These are phyloP conservation scores for Oenanthe sinensis DNA, from an alignment of 129 eudicot genomes.

Conservation along the genomic window DNA sequence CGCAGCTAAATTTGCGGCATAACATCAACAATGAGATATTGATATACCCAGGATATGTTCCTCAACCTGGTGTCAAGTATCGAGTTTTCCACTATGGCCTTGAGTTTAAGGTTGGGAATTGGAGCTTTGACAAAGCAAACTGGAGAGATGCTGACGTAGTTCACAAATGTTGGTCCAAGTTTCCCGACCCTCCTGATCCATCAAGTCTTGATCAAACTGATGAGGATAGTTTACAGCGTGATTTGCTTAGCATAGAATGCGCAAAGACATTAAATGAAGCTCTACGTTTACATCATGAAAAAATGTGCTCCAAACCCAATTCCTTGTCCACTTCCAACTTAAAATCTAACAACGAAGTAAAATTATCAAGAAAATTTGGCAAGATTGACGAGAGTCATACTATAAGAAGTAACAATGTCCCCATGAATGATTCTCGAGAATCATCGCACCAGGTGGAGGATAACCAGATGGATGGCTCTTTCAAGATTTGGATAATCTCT, in stretches of 20 bases:
- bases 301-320: conserved; percentile 43
- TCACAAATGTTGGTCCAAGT: conserved; percentile 81
- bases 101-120: conserved; percentile 67
- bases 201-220: conserved; percentile 51
- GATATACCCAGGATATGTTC: conserved; percentile 89
- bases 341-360: conserved; percentile 21
- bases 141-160: conserved; percentile 74
- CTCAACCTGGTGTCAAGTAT: conserved; percentile 59
- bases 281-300: conserved; percentile 54
- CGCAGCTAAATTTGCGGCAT: conserved; percentile 82
- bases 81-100: conserved; percentile 90
- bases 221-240: conserved; percentile 41
- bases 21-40: conserved; percentile 50
- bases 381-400: conserved; percentile 20
- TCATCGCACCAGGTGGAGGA: conserved; percentile 31
- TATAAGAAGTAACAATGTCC: conserved; percentile 18
- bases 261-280: conserved; percentile 67
- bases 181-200: conserved; percentile 87
- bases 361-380: conserved; percentile 30
- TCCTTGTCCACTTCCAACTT: conserved; percentile 22
- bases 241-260: conserved; percentile 85
- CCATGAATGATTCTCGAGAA: conserved; percentile 33
- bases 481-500: conserved; percentile 61
- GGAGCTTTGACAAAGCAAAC: conserved; percentile 93
- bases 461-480: conserved; percentile 34